Percentiles rank a stretch among this genome's conserved stretches.
These are phyloP conservation scores for Berberis thunbergii DNA, from an alignment of 164 flowering plant genomes.

Conservation along the genomic window DNA sequence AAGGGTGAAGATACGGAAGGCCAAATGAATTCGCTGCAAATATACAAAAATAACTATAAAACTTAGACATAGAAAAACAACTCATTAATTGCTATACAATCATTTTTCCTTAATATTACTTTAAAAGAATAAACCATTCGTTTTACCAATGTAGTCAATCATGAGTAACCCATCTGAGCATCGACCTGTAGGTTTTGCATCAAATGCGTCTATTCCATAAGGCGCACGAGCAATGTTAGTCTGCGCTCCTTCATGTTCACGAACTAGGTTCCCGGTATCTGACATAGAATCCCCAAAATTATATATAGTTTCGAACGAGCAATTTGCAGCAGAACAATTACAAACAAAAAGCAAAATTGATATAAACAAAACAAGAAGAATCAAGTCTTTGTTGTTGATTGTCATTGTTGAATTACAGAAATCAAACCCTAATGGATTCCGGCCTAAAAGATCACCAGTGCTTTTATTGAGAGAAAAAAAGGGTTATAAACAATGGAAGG, in stretches of 20 bases:
- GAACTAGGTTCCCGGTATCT: slow-evolving; percentile 4
- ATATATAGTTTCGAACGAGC: slow-evolving; percentile 1
- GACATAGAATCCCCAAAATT: slow-evolving; percentile 9
- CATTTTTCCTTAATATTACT: too few species aligned
- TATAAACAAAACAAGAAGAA: not conserved
- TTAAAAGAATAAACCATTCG: too few species aligned
- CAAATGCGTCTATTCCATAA: slow-evolving; percentile 9
- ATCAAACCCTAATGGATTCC: not conserved
- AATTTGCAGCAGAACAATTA: not conserved
- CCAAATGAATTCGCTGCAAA: not conserved
- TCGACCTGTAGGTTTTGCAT: slow-evolving; percentile 6
- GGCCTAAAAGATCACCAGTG: not conserved
- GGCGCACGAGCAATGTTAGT: not conserved
- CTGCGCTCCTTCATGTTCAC: not conserved
- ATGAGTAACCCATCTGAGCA: slow-evolving; percentile 12
- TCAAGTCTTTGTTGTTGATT: not conserved
- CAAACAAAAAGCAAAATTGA: not conserved
- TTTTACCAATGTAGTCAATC: slow-evolving; percentile 9
- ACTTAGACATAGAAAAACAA: too few species aligned
- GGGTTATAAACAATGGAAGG: not conserved
- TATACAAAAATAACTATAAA: too few species aligned
- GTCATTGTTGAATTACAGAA: not conserved
- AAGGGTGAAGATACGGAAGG: slow-evolving; percentile 8
- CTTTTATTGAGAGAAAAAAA: not conserved
- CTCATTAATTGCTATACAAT: too few species aligned